Evolutionary conservation across 306 rosid genomes (phyloP).

Genomic region (Pyrus communis): DNA sequence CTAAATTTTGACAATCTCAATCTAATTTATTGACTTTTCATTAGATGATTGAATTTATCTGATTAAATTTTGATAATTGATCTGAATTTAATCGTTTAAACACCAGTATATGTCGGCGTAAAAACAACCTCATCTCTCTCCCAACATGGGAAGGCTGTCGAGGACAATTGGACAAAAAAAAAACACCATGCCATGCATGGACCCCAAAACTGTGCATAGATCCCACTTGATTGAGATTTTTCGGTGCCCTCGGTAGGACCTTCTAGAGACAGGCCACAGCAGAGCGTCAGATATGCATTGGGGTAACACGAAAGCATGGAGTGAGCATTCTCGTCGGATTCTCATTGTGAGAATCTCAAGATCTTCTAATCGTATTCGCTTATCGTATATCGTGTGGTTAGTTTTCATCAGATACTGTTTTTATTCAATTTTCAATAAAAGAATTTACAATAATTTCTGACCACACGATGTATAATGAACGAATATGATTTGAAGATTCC

Average conservation of each 20-base stretch:
- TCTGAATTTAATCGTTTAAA: too few relatives aligned
- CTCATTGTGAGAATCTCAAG: too few relatives aligned
- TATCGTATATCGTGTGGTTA: rapidly evolving
- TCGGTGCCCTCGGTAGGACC: background rate
- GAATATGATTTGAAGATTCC: too few relatives aligned
- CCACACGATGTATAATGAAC: rapidly evolving
- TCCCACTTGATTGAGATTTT: constrained; percentile 14
- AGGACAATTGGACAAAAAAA: background rate
- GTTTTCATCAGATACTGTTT: too few relatives aligned
- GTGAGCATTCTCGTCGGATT: too few relatives aligned
- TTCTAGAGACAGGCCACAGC: background rate
- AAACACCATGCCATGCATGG: background rate
- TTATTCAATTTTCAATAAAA: too few relatives aligned
- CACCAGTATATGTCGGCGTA: too few relatives aligned
- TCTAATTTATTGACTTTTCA: too few relatives aligned
- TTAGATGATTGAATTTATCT: too few relatives aligned
- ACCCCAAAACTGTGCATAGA: background rate
- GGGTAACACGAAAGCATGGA: constrained; percentile 29
- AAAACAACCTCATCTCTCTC: background rate
- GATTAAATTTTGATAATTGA: background rate
- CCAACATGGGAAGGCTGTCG: background rate
- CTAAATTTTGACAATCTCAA: background rate
- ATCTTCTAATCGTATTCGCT: rapidly evolving
- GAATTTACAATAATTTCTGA: too few relatives aligned
- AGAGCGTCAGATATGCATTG: constrained; percentile 11